phyloP scores from a whole-genome alignment of 331 rosid genomes.

The Pyrus hybrid region DNA sequence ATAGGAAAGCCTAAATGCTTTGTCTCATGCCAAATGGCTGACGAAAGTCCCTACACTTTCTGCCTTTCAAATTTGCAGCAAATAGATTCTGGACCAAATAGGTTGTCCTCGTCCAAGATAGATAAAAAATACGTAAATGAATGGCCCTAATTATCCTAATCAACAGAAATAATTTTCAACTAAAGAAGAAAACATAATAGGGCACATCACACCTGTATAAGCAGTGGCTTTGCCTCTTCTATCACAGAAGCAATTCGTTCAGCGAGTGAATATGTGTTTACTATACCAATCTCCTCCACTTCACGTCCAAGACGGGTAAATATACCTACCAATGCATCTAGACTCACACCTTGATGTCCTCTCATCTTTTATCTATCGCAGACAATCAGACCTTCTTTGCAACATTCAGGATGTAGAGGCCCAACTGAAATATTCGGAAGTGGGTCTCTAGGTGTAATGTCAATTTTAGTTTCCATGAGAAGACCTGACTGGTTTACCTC shows the following conservation, averaged over 20 bases:
- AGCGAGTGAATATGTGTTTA: constrained; percentile 52
- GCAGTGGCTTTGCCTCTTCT: constrained; percentile 85
- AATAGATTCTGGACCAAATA: not conserved
- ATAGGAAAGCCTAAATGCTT: not conserved
- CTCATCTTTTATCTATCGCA: constrained; percentile 71
- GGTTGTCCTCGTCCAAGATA: not conserved
- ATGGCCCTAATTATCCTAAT: not conserved
- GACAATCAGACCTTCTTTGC: constrained; percentile 65
- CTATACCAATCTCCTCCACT: constrained; percentile 81
- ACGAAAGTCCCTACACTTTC: not conserved
- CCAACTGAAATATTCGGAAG: constrained; percentile 60
- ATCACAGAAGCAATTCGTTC: constrained; percentile 65
- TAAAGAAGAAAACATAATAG: constrained; percentile 20
- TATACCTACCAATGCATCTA: constrained; percentile 84
- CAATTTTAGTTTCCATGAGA: constrained; percentile 88
- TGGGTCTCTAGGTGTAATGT: constrained; percentile 81
- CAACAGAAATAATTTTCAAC: not conserved
- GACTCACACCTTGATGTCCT: constrained; percentile 80
- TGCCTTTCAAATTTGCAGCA: not conserved
- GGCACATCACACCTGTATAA: constrained; percentile 65
- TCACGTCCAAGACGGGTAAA: constrained; percentile 89
- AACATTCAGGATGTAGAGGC: constrained; percentile 76
- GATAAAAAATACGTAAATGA: not conserved
- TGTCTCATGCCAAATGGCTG: not conserved
- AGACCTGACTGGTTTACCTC: constrained; percentile 98